Evolutionary conservation across 352 stramenopile genomes (phyloP).

Genomic region (Phytophthora palmivora): DNA sequence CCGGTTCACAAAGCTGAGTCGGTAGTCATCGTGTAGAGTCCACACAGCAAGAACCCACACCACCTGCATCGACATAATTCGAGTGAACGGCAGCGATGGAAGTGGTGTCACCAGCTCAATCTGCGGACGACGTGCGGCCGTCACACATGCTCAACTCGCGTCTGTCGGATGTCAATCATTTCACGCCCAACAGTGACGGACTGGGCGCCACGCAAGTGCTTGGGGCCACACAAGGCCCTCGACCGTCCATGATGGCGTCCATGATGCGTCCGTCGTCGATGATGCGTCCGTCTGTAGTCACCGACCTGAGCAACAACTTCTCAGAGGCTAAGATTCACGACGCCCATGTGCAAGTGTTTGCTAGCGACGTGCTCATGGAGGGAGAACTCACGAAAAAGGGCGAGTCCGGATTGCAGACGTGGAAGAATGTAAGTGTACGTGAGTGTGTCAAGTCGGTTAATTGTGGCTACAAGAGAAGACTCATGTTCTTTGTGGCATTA

Average conservation of each 20-base stretch:
- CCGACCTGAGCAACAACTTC: slow-evolving; percentile 68
- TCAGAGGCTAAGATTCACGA: slow-evolving; percentile 65
- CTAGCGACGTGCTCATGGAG: slow-evolving; percentile 76
- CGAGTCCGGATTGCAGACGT: slow-evolving; percentile 60
- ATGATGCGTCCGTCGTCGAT: slow-evolving; percentile 45
- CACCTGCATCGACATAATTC: slow-evolving; percentile 1
- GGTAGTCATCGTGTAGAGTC: no score
- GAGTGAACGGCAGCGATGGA: slow-evolving; percentile 26
- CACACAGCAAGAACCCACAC: slow-evolving; percentile 4
- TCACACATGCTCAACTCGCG: slow-evolving; percentile 44
- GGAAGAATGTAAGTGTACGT: slow-evolving; percentile 72
- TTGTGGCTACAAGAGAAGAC: no score
- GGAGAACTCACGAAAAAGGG: slow-evolving; percentile 75
- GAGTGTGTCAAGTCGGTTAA: no score
- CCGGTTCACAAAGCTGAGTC: no score
- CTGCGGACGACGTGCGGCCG: slow-evolving; percentile 22
- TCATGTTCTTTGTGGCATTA: slow-evolving; percentile 7
- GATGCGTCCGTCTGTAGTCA: slow-evolving; percentile 59
- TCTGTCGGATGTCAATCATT: slow-evolving; percentile 32
- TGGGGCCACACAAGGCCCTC: slow-evolving; percentile 12
- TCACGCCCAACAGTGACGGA: slow-evolving; percentile 6
- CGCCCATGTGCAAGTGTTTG: slow-evolving; percentile 60
- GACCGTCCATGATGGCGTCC: slow-evolving; percentile 38
- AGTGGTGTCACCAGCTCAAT: slow-evolving; percentile 18
- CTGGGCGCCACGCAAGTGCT: slow-evolving; percentile 19